Base-by-base conservation (phyloP, 345 rosid genomes). In the Eutrema yunnanense region DNA sequence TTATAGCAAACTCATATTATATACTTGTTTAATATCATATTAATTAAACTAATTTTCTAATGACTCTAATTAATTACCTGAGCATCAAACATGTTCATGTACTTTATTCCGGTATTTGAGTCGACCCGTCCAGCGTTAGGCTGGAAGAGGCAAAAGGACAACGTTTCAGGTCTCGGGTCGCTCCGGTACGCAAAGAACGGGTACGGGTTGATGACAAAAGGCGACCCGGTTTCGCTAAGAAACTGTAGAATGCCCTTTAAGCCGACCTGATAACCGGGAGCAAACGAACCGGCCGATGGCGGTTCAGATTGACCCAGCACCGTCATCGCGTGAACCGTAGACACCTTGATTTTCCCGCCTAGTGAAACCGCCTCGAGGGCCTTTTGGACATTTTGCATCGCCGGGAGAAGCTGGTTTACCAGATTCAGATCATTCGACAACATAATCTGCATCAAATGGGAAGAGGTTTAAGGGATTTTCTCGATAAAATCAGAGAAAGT, bases 61-160 rank as follows among this genome's bases (percentile, higher is more conserved):
- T 36, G n/a, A 42, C n/a, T 32, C n/a, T 13, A 26, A 0, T 49
- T 32, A 37, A 6, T 6, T 40, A 90, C 97, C 96, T 93, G 98
- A 12, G 98, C 98, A 29, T 93, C 97, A 22, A 90, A 93, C 98
- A 93, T 93, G 86, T 87, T 90, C 96, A 77, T 86, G 94, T 93
- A 93, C 78, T 64, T 82, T 72, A 85, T 86, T 30, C 96, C 93
- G 3, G 79, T 85, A 4, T 84, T 86, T 9, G 96, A 74, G 84
- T 93, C 97, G 5, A 93, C 83, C 58, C 97, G 87, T 19, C 98
- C 97, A 10, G 92, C 61, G 84, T 93, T 93, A 53, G 97, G 92
- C 62, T 89, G 97, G 55, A 93, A 93, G 63, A 89, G 77, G 77
- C 97, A 89, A 69, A 89, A 93, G 3, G 93, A 88, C 41, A 93